Conservation (phyloP, 2,329 filamentous ascomycete genomes). For the Blastomyces gilchristii region DNA sequence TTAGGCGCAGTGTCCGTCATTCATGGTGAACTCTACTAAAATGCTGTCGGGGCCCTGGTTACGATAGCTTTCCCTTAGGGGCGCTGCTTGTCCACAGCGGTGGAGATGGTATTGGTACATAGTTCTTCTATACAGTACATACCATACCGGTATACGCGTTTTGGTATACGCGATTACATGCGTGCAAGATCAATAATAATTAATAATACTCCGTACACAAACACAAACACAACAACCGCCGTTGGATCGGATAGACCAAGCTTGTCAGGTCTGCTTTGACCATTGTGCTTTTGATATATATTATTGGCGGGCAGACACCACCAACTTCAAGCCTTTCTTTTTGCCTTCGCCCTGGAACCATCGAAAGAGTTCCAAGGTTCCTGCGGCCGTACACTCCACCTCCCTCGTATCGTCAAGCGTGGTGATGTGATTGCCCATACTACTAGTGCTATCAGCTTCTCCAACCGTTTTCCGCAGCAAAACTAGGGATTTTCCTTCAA, state of each 20-base stretch:
- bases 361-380: too few species aligned
- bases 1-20: neutral
- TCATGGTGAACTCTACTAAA: neutral
- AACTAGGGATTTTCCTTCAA: neutral
- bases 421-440: neutral
- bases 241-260: neutral
- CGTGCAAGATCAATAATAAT: neutral
- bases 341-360: too few species aligned
- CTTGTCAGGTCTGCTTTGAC: too few species aligned
- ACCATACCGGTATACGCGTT: neutral
- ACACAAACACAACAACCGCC: neutral
- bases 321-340: too few species aligned
- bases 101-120: neutral
- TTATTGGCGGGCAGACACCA: too few species aligned
- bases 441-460: neutral
- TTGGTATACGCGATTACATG: neutral
- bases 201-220: neutral
- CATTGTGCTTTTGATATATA: too few species aligned
- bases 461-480: too few species aligned
- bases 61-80: neutral
- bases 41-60: neutral
- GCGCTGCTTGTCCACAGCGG: neutral
- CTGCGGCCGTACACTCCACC: too few species aligned
- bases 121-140: neutral
- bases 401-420: neutral